Evolutionary conservation across 2,329 filamentous ascomycete genomes (phyloP).

Genomic region (Ophiostoma ulmi): DNA sequence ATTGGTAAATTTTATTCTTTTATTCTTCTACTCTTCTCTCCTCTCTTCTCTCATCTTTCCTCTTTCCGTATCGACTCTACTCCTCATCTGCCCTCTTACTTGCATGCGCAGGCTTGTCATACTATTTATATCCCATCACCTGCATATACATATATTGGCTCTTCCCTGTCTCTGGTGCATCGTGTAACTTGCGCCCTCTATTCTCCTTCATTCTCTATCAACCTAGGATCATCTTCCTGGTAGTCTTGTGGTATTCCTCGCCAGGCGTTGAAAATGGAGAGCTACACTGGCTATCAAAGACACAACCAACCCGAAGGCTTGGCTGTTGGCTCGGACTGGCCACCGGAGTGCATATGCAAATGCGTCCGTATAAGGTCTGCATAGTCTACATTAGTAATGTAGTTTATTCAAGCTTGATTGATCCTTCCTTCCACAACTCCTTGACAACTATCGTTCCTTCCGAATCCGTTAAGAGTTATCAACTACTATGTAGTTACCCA

Average conservation of each 20-base stretch:
- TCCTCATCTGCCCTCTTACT: neutral
- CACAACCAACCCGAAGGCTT: neutral
- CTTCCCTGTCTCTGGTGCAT: neutral
- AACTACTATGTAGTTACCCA: neutral
- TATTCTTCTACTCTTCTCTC: neutral
- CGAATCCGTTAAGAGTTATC: no score
- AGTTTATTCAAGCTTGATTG: neutral
- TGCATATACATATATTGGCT: conserved; percentile 3
- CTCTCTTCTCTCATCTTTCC: neutral
- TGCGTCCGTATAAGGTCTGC: neutral
- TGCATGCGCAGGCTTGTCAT: neutral
- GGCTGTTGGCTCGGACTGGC: neutral
- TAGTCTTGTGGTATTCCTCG: neutral
- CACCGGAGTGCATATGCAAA: neutral
- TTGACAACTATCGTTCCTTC: neutral
- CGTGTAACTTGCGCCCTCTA: neutral
- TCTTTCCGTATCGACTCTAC: neutral
- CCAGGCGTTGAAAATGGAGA: no score
- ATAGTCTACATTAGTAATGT: neutral
- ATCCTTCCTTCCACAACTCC: no score
- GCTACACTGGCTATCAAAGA: neutral
- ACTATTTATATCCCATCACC: neutral
- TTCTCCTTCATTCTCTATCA: neutral
- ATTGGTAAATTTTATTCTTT: neutral
- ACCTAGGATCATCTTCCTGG: neutral